phyloP scores from a whole-genome alignment of 1,139 yeast genomes.

The Debaryomycetaceae sp. region DNA sequence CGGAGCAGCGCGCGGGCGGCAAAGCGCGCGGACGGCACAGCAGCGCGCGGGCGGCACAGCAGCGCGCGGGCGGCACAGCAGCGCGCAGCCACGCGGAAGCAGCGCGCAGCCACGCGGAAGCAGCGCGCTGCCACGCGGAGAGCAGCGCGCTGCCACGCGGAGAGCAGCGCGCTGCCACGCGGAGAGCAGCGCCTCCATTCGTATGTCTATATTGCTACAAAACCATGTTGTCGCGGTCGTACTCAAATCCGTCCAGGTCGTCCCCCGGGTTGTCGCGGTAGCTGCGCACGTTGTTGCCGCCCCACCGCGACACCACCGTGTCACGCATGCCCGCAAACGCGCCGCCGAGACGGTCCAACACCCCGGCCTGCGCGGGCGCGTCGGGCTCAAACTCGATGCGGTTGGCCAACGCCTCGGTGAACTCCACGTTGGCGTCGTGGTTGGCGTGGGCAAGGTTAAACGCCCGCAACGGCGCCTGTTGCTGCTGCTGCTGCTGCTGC shows the following conservation, averaged over 20 bases:
- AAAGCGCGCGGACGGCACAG: no score
- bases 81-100: no score
- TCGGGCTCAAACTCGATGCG: constrained; percentile 4
- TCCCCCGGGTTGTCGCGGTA: constrained; percentile 17
- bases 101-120: no score
- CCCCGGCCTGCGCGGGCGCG: constrained; percentile 7
- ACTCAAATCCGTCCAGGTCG: constrained; percentile 21
- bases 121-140: no score
- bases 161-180: background rate
- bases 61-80: no score
- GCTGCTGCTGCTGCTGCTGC: no score
- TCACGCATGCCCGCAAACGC: constrained; percentile 20
- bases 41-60: no score
- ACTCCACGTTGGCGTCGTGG: constrained; percentile 28
- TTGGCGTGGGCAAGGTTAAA: constrained; percentile 28
- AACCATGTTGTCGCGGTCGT: constrained; percentile 25
- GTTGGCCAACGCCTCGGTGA: constrained; percentile 19
- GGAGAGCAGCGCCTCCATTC: background rate
- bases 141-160: no score
- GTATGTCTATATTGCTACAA: constrained; percentile 10
- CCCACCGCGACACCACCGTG: constrained; percentile 15
- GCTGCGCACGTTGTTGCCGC: constrained; percentile 6
- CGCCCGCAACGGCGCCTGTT: constrained; percentile 3
- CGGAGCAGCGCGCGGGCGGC: no score
- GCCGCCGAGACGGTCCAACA: constrained; percentile 25